phyloP scores from a whole-genome alignment of 345 rosid genomes.

The Rhodamnia rubescens region DNA sequence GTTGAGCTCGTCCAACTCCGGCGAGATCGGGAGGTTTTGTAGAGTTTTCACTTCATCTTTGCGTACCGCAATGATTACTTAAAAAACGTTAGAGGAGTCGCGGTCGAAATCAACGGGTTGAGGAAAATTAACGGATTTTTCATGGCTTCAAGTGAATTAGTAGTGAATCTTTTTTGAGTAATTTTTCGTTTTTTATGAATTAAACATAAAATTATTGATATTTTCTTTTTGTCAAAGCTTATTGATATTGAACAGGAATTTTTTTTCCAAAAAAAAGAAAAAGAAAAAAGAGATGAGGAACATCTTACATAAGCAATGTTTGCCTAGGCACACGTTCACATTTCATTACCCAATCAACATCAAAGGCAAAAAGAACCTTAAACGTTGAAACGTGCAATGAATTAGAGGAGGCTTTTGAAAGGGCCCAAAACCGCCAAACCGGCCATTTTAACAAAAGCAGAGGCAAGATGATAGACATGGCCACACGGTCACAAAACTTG shows the following conservation, averaged over 20 bases:
- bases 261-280: too few relatives aligned
- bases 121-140: not conserved
- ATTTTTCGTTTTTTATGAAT: not conserved
- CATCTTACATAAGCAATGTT: not conserved
- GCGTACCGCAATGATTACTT: not conserved
- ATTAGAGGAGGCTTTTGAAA: not conserved
- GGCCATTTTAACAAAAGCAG: conserved; percentile 13
- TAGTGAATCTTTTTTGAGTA: not conserved
- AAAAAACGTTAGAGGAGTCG: not conserved
- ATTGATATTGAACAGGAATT: rapidly evolving
- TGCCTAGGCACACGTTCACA: not conserved
- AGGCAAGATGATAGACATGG: conserved; percentile 18
- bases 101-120: not conserved
- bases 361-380: not conserved
- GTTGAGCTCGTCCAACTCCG: not conserved
- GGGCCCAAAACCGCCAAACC: not conserved
- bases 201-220: rapidly evolving
- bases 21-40: not conserved
- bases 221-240: too few relatives aligned
- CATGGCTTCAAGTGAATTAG: not conserved
- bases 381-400: not conserved
- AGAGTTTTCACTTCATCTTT: not conserved
- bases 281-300: not conserved
- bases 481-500: conserved; percentile 33
- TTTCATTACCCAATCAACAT: not conserved